Conservation (phyloP, 345 rosid genomes). For the Noccaea caerulescens region DNA sequence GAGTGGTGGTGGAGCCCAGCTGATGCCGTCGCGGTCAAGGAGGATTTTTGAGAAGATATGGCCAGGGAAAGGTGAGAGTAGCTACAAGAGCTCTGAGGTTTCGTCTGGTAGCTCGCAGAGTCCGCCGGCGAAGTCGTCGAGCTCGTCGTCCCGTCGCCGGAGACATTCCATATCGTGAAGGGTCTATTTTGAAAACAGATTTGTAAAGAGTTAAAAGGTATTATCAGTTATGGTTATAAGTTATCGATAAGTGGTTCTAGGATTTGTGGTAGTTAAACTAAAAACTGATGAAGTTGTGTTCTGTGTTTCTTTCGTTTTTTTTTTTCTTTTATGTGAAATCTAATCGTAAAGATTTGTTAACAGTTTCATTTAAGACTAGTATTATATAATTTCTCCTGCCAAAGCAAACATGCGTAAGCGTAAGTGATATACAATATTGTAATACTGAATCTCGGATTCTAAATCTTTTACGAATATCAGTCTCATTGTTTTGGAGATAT, state of each 20-base stretch:
- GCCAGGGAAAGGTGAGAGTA: slow-evolving; percentile 61
- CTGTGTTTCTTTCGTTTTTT: slow-evolving; percentile 11
- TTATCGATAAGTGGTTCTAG: slow-evolving; percentile 29
- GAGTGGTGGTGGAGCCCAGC: slow-evolving; percentile 62
- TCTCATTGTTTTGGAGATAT: background rate
- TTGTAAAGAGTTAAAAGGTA: slow-evolving; percentile 36
- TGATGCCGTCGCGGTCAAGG: slow-evolving; percentile 87
- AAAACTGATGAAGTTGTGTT: slow-evolving; percentile 30
- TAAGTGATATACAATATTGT: no score
- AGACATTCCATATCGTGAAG: slow-evolving; percentile 74
- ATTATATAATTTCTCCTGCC: background rate
- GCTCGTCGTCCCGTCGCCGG: slow-evolving; percentile 69
- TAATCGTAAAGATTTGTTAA: slow-evolving; percentile 31
- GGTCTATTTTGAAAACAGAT: background rate
- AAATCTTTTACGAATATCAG: background rate
- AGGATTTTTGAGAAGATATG: slow-evolving; percentile 82
- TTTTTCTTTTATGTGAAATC: background rate
- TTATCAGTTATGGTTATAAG: slow-evolving; percentile 18
- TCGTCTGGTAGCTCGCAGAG: slow-evolving; percentile 89
- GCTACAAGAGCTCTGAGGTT: slow-evolving; percentile 70
- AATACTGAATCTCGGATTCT: no score
- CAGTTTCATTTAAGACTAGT: background rate
- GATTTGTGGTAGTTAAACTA: slow-evolving; percentile 20
- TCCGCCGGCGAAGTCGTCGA: slow-evolving; percentile 75
- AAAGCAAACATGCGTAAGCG: no score